These are phyloP conservation scores for Zymoseptoria pseudotritici DNA, from an alignment of 2,329 filamentous ascomycete species.

Conservation along the genomic window DNA sequence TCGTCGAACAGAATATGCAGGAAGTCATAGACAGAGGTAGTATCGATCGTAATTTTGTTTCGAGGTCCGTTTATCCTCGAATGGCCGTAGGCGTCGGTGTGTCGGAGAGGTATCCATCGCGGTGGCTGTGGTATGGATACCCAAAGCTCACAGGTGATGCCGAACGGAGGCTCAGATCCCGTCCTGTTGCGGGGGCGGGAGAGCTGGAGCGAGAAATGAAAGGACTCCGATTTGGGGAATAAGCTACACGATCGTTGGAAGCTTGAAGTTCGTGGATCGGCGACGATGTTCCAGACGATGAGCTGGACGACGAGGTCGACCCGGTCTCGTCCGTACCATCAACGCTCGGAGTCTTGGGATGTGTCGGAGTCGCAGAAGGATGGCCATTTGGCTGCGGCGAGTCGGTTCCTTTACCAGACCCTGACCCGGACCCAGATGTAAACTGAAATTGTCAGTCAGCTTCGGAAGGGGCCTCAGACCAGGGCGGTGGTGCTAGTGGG, in stretches of 20 bases:
- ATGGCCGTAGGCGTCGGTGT: slow-evolving; percentile 30
- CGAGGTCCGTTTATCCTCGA: slow-evolving; percentile 21
- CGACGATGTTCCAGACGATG: slow-evolving; percentile 19
- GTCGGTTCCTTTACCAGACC: slow-evolving; percentile 21
- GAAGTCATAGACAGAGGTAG: neutral
- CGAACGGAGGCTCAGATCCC: slow-evolving; percentile 19
- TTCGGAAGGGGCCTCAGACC: slow-evolving; percentile 18
- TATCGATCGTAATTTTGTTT: neutral
- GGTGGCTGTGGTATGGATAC: slow-evolving; percentile 29
- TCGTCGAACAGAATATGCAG: neutral
- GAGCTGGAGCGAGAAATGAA: slow-evolving; percentile 28
- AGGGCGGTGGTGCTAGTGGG: slow-evolving; percentile 25
- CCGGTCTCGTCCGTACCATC: slow-evolving; percentile 9
- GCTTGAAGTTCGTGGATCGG: slow-evolving; percentile 24
- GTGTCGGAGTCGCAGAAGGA: slow-evolving; percentile 5
- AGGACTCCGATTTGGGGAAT: slow-evolving; percentile 16
- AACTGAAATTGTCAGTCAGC: slow-evolving; percentile 30
- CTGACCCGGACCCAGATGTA: slow-evolving; percentile 27
- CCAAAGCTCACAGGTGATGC: slow-evolving; percentile 30
- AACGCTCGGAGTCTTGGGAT: neutral
- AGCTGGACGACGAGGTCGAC: slow-evolving; percentile 13
- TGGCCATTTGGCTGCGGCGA: slow-evolving; percentile 10
- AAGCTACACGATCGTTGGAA: slow-evolving; percentile 16
- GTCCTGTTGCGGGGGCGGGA: slow-evolving; percentile 23
- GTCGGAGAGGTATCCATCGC: slow-evolving; percentile 30